Evolutionary conservation across 345 rosid genomes (phyloP), one percentile per base, ranked within the genome.

Genomic region (Sonneratia alba): DNA sequence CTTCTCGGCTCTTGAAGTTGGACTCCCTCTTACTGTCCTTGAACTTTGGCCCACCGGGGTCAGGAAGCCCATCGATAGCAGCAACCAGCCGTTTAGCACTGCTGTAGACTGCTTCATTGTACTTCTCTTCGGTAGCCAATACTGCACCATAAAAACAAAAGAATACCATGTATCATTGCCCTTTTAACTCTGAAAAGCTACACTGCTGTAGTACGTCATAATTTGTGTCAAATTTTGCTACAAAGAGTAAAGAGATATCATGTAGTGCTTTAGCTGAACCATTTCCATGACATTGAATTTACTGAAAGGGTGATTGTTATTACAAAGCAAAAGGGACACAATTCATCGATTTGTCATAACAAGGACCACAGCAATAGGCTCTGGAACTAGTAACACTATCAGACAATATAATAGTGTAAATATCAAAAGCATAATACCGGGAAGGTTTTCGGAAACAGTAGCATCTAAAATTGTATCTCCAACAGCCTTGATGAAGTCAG

Each of bases 21-120:
- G 99, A 90, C 72, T 95, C 99, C 70, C 97, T 79, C 77, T 91
- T 95, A 69, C 76, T 87, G 32, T 95, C 99, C 75, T 87, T 82
- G 55, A 80, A 56, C 34, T 70, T 27, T 21, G 97, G 99, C 19
- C 97, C 99, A 1, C 97, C 99, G 0, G 97, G 87, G 76, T 95
- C 99, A 2, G 99, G 99, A 27, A 89, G 90, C 27, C 97, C 97
- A 32, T 95, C 99, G 65, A 95, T 92, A 62, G 97, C 97, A 22
- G 97, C 93, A 36, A 87, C 97, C 76, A 95, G 81, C 76, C 97
- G 74, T 70, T 89, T 95, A 49, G 97, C 99, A 56, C 89, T 90
- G 83, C 86, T 89, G 57, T 81, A 83, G 70, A 87, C 68, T 3
- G 99, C 99, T 81, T 95, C 99, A 43, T 95, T 95, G 84, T 92